Base-by-base conservation (phyloP, 352 stramenopile species). In the Pythium plurisporium region DNA sequence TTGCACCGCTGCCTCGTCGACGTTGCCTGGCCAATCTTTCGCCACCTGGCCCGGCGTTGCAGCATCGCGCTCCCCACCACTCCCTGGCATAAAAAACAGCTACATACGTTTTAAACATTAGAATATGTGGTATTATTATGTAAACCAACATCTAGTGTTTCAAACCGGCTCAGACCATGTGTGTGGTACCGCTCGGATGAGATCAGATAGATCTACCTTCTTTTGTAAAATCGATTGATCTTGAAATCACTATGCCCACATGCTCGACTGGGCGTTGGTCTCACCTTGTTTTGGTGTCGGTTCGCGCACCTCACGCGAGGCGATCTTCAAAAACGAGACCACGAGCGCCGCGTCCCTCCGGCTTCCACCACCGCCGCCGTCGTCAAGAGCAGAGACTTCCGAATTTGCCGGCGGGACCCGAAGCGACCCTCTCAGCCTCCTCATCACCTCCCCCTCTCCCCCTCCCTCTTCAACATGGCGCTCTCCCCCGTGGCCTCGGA, bases 1-100 rank as follows among this genome's bases (percentile, higher is more conserved):
- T 33, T 57, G 67, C 59, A 64, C 62, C 54, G 71, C 64, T 55
- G 50, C 70, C 44, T 68, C 59, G 67, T 70, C 73, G 72, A 73
- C 72, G 66, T 60, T 76, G 62, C 51, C 61, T 61, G 67, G 72
- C 78, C 75, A 88, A 74, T 75, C 65, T 78, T 80, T 76, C 36
- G 19, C 3, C 33, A 30, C 17, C 50, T 36, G 54, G 56, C 53
- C 44, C 54, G 59, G 38, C 51, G 62, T 26, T 83, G 57, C n/a
- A 5, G 27, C 8, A 4, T 29, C 37, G 47, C 54, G 45, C 43
- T 62, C 57, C 45, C 53, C 58, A 67, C 58, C 67, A 66, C 59
- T 61, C 51, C 52, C 45, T 47, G 30, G 6, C 14, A 19, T 65
- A 52, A 36, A 22, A 31, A 64, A 49, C 38, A 29, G 30, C 27